phyloP scores from a whole-genome alignment of 352 stramenopile species.

The Phytophthora pini region DNA sequence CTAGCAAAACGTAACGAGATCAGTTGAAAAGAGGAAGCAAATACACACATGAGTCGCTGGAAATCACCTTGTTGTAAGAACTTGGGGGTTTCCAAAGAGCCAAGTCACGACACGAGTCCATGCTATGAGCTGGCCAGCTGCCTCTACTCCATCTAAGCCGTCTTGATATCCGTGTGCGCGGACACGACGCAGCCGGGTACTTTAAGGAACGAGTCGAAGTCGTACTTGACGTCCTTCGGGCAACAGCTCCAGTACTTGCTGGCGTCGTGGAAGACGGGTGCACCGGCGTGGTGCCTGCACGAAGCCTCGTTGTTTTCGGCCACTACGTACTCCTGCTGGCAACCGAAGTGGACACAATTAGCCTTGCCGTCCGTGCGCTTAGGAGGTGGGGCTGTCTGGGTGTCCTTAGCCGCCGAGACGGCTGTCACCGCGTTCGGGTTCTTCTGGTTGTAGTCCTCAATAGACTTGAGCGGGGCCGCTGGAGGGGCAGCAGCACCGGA shows the following conservation, averaged over 20 bases:
- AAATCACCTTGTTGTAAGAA: slow-evolving; percentile 27
- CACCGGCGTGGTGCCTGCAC: slow-evolving; percentile 88
- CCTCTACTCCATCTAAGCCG: slow-evolving; percentile 34
- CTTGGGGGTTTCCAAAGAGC: slow-evolving; percentile 8
- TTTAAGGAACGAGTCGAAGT: slow-evolving; percentile 95
- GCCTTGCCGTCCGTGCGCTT: slow-evolving; percentile 89
- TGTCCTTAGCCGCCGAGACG: slow-evolving; percentile 73
- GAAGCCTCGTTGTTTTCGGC: slow-evolving; percentile 78
- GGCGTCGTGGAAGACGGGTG: slow-evolving; percentile 93
- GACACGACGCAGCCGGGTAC: slow-evolving; percentile 87
- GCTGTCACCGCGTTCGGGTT: slow-evolving; percentile 91
- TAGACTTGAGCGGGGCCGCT: slow-evolving; percentile 84
- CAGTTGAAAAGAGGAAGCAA: slow-evolving; percentile 2
- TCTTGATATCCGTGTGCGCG: slow-evolving; percentile 82
- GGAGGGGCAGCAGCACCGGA: slow-evolving; percentile 14
- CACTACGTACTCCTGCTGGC: slow-evolving; percentile 93
- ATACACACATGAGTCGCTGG: slow-evolving; percentile 12
- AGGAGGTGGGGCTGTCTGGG: slow-evolving; percentile 47
- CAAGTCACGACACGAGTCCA: background rate
- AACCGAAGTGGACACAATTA: slow-evolving; percentile 92
- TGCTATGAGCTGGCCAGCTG: slow-evolving; percentile 1
- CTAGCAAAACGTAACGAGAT: slow-evolving; percentile 14
- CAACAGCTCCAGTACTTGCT: slow-evolving; percentile 96
- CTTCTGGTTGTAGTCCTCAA: slow-evolving; percentile 92
- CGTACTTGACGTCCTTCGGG: slow-evolving; percentile 93